Evolutionary conservation across 805 yeast species (phyloP), one percentile per base, ranked within the genome.

Genomic region (Lipomyces spencermartinsiae): DNA sequence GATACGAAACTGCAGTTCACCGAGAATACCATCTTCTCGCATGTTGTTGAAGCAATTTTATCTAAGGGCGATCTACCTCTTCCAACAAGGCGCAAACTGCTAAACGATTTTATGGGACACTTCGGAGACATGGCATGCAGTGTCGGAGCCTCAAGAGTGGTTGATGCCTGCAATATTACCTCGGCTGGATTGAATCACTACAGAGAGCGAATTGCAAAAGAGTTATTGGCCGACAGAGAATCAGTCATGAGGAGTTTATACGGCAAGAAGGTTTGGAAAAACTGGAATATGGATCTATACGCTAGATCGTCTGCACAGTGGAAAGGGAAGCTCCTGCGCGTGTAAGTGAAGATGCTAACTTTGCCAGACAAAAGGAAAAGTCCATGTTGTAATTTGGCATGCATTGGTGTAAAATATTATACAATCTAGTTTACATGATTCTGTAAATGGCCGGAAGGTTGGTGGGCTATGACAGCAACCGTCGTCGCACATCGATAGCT

Each of bases 251-350:
- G 95, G 80, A 92, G 89, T 69, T 91, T 97, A 76, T 95, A 94
- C 75, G 99, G 99, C 46, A 86, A 89, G 76, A 84, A 87, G 74
- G 98, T 95, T 1, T 95, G 98, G 98, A 91, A 89, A 77, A 94
- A 94, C 78, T 95, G 98, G 98, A 80, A 85, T 37, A 84, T 94
- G 89, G 98, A 95, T 77, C 79, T 88, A 73, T 94, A 87, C 74
- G 76, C 57, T 34, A 49, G 70, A 16, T 55, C 61, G n/a, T 39
- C 34, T 54, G 66, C 51, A 16, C 61, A 60, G 33, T 66, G 71
- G 71, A 61, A 54, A 39, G 59, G n/a, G 12, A 57, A 63, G 51
- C 49, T 19, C 49, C 22, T 43, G 49, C 19, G 22, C 4, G 22
- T 9, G 22, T 43, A 43, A 43, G 2, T 16, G 6, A 43, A 43